Evolutionary conservation across 2,329 filamentous ascomycete species (phyloP).

Genomic region (Pestalotiopsis sp.): DNA sequence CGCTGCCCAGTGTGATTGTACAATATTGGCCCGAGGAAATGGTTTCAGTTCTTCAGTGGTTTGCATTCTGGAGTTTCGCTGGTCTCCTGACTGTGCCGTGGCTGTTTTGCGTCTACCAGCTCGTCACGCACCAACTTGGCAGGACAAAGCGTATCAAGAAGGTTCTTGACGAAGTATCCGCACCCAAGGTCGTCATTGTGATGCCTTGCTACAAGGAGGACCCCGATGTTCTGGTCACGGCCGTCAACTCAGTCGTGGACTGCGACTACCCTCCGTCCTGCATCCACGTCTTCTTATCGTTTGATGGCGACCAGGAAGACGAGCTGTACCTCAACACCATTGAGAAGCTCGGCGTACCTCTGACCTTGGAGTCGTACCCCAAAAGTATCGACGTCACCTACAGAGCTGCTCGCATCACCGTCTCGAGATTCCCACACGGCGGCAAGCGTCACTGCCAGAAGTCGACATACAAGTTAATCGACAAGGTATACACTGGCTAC

Average conservation of each 20-base stretch:
- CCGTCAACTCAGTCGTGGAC: conserved; percentile 87
- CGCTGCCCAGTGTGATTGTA: conserved; percentile 73
- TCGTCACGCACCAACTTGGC: conserved; percentile 85
- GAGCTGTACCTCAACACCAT: conserved; percentile 88
- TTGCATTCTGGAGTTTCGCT: conserved; percentile 93
- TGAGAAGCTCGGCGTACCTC: conserved; percentile 78
- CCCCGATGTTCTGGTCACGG: conserved; percentile 79
- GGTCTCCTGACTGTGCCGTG: conserved; percentile 84
- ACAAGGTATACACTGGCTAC: conserved; percentile 88
- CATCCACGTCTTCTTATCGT: conserved; percentile 93
- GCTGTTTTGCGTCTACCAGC: conserved; percentile 89
- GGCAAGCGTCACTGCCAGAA: conserved; percentile 96
- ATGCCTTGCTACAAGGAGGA: conserved; percentile 98
- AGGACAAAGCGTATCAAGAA: conserved; percentile 81
- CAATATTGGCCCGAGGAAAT: conserved; percentile 70
- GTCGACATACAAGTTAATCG: conserved; percentile 87
- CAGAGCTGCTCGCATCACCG: conserved; percentile 78
- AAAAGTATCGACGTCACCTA: conserved; percentile 90
- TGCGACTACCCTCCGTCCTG: conserved; percentile 92
- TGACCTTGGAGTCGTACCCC: conserved; percentile 77
- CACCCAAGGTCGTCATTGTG: conserved; percentile 92
- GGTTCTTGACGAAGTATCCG: conserved; percentile 79
- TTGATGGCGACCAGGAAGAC: conserved; percentile 87
- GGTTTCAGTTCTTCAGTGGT: conserved; percentile 82
- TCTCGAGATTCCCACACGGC: conserved; percentile 90